Evolutionary conservation across 78 protist genomes (phyloP), one percentile per base, ranked within the genome.

Genomic region (Salpingoeca rosetta): DNA sequence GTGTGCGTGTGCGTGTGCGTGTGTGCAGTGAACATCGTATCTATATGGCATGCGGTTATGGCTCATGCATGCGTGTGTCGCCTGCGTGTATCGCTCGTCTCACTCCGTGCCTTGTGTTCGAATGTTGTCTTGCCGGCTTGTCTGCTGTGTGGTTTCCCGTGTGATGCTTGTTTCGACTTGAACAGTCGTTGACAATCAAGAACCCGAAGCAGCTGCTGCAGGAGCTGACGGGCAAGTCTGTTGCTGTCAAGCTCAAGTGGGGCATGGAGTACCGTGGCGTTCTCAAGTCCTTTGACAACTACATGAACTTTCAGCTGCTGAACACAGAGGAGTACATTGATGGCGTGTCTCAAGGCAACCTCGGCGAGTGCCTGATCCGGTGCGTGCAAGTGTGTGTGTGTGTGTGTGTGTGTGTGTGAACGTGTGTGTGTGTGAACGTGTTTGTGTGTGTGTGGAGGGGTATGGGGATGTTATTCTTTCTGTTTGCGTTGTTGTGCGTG

Each of bases 211-310:
- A 96, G 3, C 93, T 93, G 72, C 85, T 95, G 51, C 40, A 72
- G 24, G 88, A 77, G 41, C 90, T 92, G 36, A 87, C 89, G 0
- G 94, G 94, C 57, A 86, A 93, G 84, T 83, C 89, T 0, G 89
- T 95, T 39, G 2, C 88, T 24, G 95, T 90, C 73, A 91, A 90
- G 76, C 89, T 94, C 73, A 95, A 95, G 81, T 95, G 97, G 97
- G 97, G 97, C n/a, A 86, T 91, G 90, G 96, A 94, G 87, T 95
- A 94, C 91, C 84, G 85, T 35, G 97, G 97, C 28, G 27, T 51
- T 44, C 80, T 95, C 0, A 75, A 87, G 39, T 83, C 96, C 0
- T 74, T 44, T 10, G 96, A 95, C 73, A 2, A 75, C 22, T 93
- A 93, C 93, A 93, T 93, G 96, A 93, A 93, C 82, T 74, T 95